Conservation (phyloP, 306 rosid species). For the Comarum palustre region DNA sequence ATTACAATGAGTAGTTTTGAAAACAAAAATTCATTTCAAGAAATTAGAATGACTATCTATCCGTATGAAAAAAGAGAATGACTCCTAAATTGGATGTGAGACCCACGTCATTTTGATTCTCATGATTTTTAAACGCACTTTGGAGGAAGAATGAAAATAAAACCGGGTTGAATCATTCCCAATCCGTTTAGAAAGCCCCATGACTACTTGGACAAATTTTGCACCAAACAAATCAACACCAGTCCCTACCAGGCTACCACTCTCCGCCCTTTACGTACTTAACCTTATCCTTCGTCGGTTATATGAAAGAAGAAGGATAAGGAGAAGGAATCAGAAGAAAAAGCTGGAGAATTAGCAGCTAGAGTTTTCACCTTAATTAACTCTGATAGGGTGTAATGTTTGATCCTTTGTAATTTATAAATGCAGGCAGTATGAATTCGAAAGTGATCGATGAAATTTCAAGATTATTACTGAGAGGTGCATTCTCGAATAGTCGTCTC, state of each 20-base stretch:
- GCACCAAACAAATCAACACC: background rate
- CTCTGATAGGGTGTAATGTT: background rate
- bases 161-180: too few species aligned
- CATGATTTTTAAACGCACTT: too few species aligned
- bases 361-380: background rate
- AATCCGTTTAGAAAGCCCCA: background rate
- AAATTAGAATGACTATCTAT: too few species aligned
- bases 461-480: background rate
- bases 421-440: background rate
- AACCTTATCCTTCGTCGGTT: conserved; percentile 1
- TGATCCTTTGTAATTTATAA: background rate
- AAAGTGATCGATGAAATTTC: background rate
- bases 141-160: too few species aligned
- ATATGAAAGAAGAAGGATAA: background rate
- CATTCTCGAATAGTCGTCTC: background rate
- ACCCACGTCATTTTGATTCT: too few species aligned
- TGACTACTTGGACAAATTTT: background rate
- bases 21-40: too few species aligned
- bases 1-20: too few species aligned
- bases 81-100: too few species aligned
- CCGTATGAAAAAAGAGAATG: too few species aligned
- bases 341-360: background rate
- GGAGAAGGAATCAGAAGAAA: background rate
- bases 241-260: too few species aligned
- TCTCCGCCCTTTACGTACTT: background rate